Conservation (phyloP, 2,329 filamentous ascomycete genomes). For the Cladosporium colombiae region DNA sequence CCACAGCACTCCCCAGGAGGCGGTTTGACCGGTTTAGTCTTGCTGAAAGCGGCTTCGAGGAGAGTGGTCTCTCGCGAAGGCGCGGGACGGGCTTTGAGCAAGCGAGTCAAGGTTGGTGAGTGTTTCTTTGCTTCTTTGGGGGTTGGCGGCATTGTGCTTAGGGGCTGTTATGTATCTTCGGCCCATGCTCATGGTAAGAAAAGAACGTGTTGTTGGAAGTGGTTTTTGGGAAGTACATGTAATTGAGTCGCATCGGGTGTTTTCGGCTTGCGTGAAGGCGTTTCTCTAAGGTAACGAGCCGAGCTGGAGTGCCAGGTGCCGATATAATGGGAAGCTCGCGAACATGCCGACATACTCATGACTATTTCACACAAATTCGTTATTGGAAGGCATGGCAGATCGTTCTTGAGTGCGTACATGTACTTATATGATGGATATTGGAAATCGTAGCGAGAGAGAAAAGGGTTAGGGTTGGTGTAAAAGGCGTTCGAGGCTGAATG, state of each 20-base stretch:
- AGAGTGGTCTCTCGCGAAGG: slow-evolving; percentile 15
- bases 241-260: not conserved
- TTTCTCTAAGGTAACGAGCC: not conserved
- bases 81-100: slow-evolving; percentile 20
- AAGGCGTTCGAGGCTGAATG: no score
- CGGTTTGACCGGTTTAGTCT: slow-evolving; percentile 16
- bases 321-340: not conserved
- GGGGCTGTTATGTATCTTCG: not conserved
- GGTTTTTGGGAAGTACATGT: no score
- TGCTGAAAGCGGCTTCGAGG: slow-evolving; percentile 5
- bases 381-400: not conserved
- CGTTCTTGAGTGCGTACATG: not conserved
- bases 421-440: not conserved
- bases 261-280: not conserved
- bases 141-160: not conserved
- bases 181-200: not conserved
- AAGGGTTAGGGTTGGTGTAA: not conserved
- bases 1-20: slow-evolving; percentile 23
- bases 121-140: slow-evolving; percentile 9
- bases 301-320: not conserved
- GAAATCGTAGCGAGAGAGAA: not conserved
- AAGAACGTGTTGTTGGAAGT: not conserved
- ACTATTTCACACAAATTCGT: not conserved
- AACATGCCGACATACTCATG: not conserved
- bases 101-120: slow-evolving; percentile 19